Conservation (phyloP, 768 basidiomycete species). For the Boletellus sp. region DNA sequence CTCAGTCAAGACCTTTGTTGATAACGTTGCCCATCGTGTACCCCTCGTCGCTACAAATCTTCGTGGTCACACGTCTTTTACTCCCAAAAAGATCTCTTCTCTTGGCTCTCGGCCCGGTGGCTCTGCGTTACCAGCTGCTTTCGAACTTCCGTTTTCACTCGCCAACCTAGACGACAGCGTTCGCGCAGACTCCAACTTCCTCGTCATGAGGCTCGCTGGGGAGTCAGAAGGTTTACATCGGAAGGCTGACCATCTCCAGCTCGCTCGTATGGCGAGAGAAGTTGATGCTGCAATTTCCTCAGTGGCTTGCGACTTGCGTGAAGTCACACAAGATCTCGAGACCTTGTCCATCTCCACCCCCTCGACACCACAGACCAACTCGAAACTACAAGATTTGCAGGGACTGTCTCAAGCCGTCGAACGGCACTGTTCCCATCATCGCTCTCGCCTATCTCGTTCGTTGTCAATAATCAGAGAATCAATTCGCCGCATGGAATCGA, state of each 20-base stretch:
- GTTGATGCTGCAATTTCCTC: constrained; percentile 43
- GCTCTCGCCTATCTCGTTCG: constrained; percentile 40
- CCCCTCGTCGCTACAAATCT: constrained; percentile 49
- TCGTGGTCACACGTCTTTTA: constrained; percentile 14
- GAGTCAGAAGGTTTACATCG: constrained; percentile 47
- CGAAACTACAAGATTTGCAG: constrained; percentile 36
- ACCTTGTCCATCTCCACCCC: constrained; percentile 36
- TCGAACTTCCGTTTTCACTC: constrained; percentile 55
- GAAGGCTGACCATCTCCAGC: constrained; percentile 44
- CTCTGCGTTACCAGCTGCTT: constrained; percentile 28
- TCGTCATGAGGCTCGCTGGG: constrained; percentile 60
- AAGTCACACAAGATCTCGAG: constrained; percentile 39
- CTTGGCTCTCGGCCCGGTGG: constrained; percentile 33
- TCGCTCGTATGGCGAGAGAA: constrained; percentile 53
- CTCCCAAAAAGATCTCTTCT: constrained; percentile 36
- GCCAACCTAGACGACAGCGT: constrained; percentile 59
- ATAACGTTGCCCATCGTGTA: constrained; percentile 48
- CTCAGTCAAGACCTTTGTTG: constrained; percentile 46
- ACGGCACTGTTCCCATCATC: constrained; percentile 30
- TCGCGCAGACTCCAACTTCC: constrained; percentile 66
- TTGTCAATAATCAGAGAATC: constrained; percentile 53
- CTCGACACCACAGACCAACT: constrained; percentile 22
- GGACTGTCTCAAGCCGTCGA: constrained; percentile 37
- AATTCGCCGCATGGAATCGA: constrained; percentile 52
- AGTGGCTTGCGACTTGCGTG: constrained; percentile 37